Percentiles rank a stretch among this genome's conserved stretches.
Evolutionary conservation across 176 grass and related monocot species (phyloP).

Genomic region (Zizania latifolia): DNA sequence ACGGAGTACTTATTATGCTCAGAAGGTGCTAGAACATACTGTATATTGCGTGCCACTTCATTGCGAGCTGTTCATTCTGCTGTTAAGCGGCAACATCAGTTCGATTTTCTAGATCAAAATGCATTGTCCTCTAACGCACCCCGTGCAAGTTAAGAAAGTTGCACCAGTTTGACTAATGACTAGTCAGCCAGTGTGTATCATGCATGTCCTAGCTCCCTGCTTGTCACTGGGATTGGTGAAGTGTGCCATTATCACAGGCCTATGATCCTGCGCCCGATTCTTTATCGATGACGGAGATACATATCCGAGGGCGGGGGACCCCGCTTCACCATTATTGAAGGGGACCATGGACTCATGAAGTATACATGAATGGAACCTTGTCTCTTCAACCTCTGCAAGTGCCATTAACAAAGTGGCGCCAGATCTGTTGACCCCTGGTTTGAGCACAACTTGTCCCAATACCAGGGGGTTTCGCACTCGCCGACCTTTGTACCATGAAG

Average conservation of each 20-base stretch:
- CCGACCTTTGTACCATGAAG: not conserved
- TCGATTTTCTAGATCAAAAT: not conserved
- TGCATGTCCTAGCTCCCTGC: not conserved
- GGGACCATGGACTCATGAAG: slow-evolving; percentile 17
- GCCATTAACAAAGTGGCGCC: not conserved
- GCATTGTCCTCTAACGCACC: not conserved
- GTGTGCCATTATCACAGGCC: slow-evolving; percentile 21
- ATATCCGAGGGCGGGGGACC: not conserved
- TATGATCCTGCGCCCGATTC: slow-evolving; percentile 16
- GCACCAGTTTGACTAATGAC: no score
- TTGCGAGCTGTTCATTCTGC: not conserved
- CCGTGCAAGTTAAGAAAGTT: no score
- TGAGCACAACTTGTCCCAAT: slow-evolving; percentile 8
- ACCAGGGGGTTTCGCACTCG: not conserved
- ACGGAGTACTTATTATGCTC: no score
- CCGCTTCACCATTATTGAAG: slow-evolving; percentile 20
- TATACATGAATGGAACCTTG: not conserved
- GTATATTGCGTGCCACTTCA: no score
- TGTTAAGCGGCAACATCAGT: not conserved
- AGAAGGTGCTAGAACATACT: no score
- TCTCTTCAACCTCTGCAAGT: not conserved
- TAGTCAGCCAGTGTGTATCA: not conserved
- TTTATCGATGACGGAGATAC: not conserved
- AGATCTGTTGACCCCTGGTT: not conserved
- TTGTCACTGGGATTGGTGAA: slow-evolving; percentile 20